A percentile compares a stretch with the other conserved stretches of the same genome.
These are phyloP conservation scores for Celoporthe dispersa DNA, from an alignment of 2,329 filamentous ascomycete species.

Conservation along the genomic window DNA sequence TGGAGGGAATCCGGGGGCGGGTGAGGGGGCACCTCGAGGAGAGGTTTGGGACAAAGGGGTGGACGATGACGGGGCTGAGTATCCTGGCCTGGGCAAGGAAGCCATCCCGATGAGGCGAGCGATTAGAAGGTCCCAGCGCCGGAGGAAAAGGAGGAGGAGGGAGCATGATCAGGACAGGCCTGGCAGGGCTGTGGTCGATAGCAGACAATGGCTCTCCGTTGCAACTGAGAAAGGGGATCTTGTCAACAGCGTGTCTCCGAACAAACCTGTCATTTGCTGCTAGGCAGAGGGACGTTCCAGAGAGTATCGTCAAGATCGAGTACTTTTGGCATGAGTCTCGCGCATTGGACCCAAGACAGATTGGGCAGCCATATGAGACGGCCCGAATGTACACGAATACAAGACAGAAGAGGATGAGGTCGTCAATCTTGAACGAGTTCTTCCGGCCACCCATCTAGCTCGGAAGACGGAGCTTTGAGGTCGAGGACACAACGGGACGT, in stretches of 20 bases:
- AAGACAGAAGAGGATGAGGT: not conserved
- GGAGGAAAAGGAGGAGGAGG: too few species aligned
- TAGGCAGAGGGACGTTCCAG: not conserved
- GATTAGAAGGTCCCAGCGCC: not conserved
- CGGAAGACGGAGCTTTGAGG: slow-evolving; percentile 10
- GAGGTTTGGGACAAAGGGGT: slow-evolving; percentile 43
- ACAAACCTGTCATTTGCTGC: not conserved
- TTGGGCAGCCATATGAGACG: not conserved
- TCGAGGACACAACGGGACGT: not conserved
- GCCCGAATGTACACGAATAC: not conserved
- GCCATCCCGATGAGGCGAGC: slow-evolving; percentile 8
- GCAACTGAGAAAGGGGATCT: not conserved
- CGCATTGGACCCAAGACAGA: not conserved
- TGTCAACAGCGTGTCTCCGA: not conserved
- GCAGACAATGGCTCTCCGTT: not conserved
- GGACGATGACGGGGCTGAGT: slow-evolving; percentile 42
- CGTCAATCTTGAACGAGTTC: not conserved
- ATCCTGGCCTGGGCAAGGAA: slow-evolving; percentile 36
- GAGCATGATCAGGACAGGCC: not conserved
- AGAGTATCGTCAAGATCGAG: not conserved
- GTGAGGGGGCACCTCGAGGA: slow-evolving; percentile 44
- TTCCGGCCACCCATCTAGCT: not conserved
- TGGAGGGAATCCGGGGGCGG: slow-evolving; percentile 43
- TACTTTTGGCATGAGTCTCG: not conserved
- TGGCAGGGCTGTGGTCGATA: not conserved